These are phyloP conservation scores for Emydomyces testavorans DNA, from an alignment of 2,329 filamentous ascomycete genomes.

Conservation along the genomic window DNA sequence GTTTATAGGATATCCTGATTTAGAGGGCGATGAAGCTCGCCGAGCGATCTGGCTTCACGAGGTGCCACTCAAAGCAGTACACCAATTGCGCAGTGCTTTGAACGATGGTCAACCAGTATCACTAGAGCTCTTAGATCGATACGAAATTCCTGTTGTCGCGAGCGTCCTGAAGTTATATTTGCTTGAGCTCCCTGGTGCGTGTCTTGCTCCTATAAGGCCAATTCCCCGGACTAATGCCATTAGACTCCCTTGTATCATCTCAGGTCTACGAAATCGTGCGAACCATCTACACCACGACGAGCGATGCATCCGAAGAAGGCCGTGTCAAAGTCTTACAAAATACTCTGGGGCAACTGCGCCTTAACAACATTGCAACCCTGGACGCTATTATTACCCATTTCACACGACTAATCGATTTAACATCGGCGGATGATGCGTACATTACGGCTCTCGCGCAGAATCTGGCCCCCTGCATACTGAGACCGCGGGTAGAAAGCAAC, in stretches of 20 bases:
- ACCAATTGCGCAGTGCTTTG: conserved; percentile 68
- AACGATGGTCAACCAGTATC: conserved; percentile 78
- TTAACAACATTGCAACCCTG: conserved; percentile 97
- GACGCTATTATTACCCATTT: conserved; percentile 98
- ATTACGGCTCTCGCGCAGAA: conserved; percentile 59
- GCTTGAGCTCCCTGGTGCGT: conserved; percentile 79
- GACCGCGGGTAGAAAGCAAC: conserved; percentile 75
- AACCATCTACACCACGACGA: conserved; percentile 78
- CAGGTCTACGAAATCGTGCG: conserved; percentile 98
- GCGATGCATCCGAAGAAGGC: conserved; percentile 63
- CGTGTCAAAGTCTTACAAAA: conserved; percentile 88
- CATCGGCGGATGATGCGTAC: conserved; percentile 85
- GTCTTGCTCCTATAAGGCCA: conserved; percentile 18
- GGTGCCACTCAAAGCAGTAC: conserved; percentile 71
- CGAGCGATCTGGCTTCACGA: conserved; percentile 90
- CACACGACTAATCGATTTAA: conserved; percentile 88
- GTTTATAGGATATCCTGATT: conserved; percentile 71
- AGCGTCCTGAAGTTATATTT: conserved; percentile 89
- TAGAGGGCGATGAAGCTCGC: conserved; percentile 89
- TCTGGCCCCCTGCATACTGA: conserved; percentile 74
- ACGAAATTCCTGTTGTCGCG: conserved; percentile 87
- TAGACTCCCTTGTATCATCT: conserved; percentile 94
- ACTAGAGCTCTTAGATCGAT: conserved; percentile 67
- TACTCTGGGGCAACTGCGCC: conserved; percentile 82
- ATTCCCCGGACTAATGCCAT: conserved; percentile 16